Evolutionary conservation across 306 rosid genomes (phyloP), one percentile per base, ranked within the genome.

Genomic region (Gillenia trifoliata): DNA sequence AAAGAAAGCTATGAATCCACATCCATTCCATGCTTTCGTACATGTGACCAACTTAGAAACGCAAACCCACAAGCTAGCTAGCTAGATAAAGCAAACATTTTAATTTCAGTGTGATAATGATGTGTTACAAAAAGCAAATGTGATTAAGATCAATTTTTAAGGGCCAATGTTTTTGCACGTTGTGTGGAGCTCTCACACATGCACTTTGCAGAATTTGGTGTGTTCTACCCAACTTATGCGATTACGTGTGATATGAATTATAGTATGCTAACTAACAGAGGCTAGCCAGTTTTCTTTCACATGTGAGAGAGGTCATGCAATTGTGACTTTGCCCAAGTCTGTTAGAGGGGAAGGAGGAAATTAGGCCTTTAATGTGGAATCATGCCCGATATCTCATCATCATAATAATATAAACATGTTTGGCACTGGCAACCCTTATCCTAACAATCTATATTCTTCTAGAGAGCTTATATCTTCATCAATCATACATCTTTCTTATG

Each of bases 221-320:
- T 75, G 71, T 40, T 68, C 77, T 64, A 79, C 87, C 88, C 74
- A 86, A 82, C 83, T 77, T 68, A 72, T 62, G 77, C 16, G 64
- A 85, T 80, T 66, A 70, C 54, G 63, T 72, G 85, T 83, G 85
- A 66, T 64, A 78, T 25, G 54, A 85, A 86, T 77, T 72, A 77
- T 76, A 71, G 5, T 59, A 76, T 84, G 84, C 84, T 73, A 72
- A 74, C 78, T 34, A 87, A 86, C 89, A n/a, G 86, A 62, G 22
- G 17, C 20, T 34, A 56, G 67, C 75, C 80, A 79, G 84, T 86
- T 82, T 81, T 57, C 73, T 56, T 82, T 84, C 89, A 81, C 88
- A 76, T 88, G 92, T 71, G 38, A 12, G 64, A 76, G 64, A 77
- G 86, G 81, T 88, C 93, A 90, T 85, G 93, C 89, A 80, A 78